phyloP scores from a whole-genome alignment of 2,329 filamentous ascomycete species.

The Colletotrichum plurivorum region DNA sequence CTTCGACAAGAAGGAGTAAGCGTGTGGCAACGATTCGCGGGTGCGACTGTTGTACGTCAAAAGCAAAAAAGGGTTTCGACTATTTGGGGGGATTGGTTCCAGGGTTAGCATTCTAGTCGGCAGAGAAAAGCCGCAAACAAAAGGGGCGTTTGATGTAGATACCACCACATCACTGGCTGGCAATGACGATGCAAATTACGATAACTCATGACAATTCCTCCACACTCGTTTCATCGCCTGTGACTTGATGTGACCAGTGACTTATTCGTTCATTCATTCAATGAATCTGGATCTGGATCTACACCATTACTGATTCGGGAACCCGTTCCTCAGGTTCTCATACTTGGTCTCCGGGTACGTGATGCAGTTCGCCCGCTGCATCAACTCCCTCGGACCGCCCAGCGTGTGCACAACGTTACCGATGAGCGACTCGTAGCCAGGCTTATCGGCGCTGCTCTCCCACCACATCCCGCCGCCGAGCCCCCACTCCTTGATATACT shows the following conservation, averaged over 20 bases:
- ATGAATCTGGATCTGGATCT: background rate
- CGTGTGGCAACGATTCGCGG: conserved; percentile 32
- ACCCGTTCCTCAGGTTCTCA: conserved; percentile 75
- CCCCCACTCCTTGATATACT: conserved; percentile 75
- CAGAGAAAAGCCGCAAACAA: conserved; percentile 48
- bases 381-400: conserved; percentile 66
- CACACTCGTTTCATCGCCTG: background rate
- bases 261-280: background rate
- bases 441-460: conserved; percentile 87
- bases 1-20: conserved; percentile 75
- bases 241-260: background rate
- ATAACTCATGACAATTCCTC: conserved; percentile 34
- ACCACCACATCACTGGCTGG: conserved; percentile 50
- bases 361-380: conserved; percentile 71
- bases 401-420: conserved; percentile 71
- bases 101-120: conserved; percentile 43
- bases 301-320: conserved; percentile 51
- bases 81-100: conserved; percentile 37
- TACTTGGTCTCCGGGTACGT: conserved; percentile 77
- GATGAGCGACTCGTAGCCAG: conserved; percentile 77
- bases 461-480: conserved; percentile 98
- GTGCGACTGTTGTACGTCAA: conserved; percentile 15
- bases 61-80: conserved; percentile 28
- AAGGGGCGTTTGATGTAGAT: conserved; percentile 60
- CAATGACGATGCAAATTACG: conserved; percentile 43